Evolutionary conservation across 2,329 filamentous ascomycete species (phyloP).

Genomic region (Aciculosporium take): DNA sequence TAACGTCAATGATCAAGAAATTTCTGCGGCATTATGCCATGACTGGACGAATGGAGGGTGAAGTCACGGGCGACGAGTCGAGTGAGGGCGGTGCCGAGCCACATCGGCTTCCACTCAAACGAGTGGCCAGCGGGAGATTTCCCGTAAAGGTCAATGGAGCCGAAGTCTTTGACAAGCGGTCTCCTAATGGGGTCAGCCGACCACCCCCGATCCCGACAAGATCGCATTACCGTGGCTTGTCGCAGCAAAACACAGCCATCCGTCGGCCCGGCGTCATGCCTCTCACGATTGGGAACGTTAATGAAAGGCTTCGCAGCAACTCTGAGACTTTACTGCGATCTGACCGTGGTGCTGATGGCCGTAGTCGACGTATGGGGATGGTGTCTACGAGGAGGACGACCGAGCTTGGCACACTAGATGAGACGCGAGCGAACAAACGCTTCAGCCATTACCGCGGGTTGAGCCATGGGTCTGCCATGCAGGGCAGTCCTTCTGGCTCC

Average conservation of each 20-base stretch:
- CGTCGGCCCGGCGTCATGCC: slow-evolving; percentile 62
- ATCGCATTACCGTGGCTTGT: slow-evolving; percentile 66
- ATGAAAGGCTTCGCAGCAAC: slow-evolving; percentile 53
- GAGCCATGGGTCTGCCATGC: slow-evolving; percentile 56
- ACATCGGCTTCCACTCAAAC: slow-evolving; percentile 53
- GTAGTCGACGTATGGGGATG: slow-evolving; percentile 49
- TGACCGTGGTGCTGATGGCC: slow-evolving; percentile 35
- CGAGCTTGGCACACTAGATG: slow-evolving; percentile 48
- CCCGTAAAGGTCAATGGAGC: slow-evolving; percentile 60
- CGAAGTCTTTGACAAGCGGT: slow-evolving; percentile 53
- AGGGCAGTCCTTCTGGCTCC: slow-evolving; percentile 28
- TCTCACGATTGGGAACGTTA: slow-evolving; percentile 52
- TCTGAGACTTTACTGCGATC: slow-evolving; percentile 44
- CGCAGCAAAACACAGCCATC: slow-evolving; percentile 49
- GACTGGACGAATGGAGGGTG: slow-evolving; percentile 37
- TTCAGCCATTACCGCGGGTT: slow-evolving; percentile 54
- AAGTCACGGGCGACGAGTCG: slow-evolving; percentile 44
- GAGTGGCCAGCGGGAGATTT: slow-evolving; percentile 50
- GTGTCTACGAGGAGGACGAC: slow-evolving; percentile 45
- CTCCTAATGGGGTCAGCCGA: slow-evolving; percentile 45
- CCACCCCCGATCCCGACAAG: slow-evolving; percentile 61
- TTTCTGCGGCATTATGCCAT: slow-evolving; percentile 40
- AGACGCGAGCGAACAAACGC: slow-evolving; percentile 46
- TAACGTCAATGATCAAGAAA: slow-evolving; percentile 48
- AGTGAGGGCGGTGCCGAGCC: slow-evolving; percentile 63